Evolutionary conservation across 371 early-diverging fungal genomes (phyloP).

Genomic region (Circinella minor): DNA sequence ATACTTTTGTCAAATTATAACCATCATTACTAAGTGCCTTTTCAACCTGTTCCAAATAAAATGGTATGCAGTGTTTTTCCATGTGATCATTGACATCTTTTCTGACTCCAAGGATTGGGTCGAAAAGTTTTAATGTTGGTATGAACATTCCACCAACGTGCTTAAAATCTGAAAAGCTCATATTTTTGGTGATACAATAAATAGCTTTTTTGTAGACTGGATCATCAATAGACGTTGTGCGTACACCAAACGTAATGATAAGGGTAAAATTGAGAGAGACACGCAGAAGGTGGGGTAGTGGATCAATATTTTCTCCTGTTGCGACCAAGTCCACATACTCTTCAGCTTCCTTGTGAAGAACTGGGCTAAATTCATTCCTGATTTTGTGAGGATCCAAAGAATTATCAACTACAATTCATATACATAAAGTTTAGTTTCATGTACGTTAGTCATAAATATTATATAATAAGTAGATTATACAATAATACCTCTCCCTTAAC

Average conservation of each 20-base stretch:
- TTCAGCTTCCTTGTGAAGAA: conserved; percentile 1
- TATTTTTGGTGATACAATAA: not conserved
- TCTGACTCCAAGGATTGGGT: not conserved
- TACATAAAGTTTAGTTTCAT: not conserved
- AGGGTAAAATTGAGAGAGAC: not conserved
- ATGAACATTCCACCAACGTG: not conserved
- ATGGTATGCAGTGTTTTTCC: not conserved
- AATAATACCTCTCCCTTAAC: too few relatives aligned
- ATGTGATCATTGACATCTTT: not conserved
- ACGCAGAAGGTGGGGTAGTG: not conserved
- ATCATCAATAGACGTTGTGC: conserved; percentile 2
- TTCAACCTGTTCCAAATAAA: not conserved
- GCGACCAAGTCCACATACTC: not conserved
- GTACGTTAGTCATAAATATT: not conserved
- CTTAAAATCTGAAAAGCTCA: not conserved
- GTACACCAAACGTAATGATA: not conserved
- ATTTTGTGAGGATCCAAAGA: not conserved
- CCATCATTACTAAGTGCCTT: not conserved
- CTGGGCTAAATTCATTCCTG: not conserved
- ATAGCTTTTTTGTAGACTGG: not conserved
- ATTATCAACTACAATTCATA: not conserved
- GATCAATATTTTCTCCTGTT: conserved; percentile 5
- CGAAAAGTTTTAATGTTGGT: not conserved
- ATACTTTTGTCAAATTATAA: not conserved
- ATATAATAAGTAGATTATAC: too few relatives aligned